A percentile compares a stretch with the other conserved stretches of the same genome.
Evolutionary conservation across 2,329 filamentous ascomycete genomes (phyloP).

Genomic region (Apiospora marii): DNA sequence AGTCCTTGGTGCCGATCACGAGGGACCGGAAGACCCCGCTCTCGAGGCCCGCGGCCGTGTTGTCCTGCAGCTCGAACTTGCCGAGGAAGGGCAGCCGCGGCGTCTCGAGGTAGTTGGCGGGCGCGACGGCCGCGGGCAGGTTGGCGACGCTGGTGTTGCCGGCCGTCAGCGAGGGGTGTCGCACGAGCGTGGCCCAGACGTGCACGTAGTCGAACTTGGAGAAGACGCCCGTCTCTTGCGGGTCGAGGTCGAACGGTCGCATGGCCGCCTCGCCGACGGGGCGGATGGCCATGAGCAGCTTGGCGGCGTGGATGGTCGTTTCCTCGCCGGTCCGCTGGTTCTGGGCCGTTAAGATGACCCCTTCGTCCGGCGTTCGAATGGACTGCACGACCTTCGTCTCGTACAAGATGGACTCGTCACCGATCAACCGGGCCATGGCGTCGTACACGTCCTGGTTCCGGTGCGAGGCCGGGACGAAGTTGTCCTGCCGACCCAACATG

Average conservation of each 20-base stretch:
- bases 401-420: not conserved
- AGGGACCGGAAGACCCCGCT: not conserved
- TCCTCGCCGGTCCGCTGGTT: not conserved
- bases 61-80: conserved; percentile 16
- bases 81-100: conserved; percentile 3
- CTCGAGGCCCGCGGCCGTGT: not conserved
- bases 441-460: conserved; percentile 20
- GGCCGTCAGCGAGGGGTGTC: conserved; percentile 8
- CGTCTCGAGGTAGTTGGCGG: conserved; percentile 21
- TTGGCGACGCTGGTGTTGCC: conserved; percentile 22
- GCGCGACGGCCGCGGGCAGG: conserved; percentile 8
- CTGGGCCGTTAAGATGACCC: not conserved
- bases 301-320: not conserved
- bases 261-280: conserved; percentile 1
- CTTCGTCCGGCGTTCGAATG: not conserved
- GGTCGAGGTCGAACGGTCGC: not conserved
- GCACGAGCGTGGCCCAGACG: not conserved
- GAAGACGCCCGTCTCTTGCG: not conserved
- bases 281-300: conserved; percentile 22
- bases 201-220: not conserved
- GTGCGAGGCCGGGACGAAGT: conserved; percentile 11
- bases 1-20: not conserved
- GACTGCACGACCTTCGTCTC: not conserved
- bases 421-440: conserved; percentile 13
- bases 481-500: not conserved